These are phyloP conservation scores for Sporisorium exsertum DNA, from an alignment of 1,284 basidiomycete genomes.

Conservation along the genomic window DNA sequence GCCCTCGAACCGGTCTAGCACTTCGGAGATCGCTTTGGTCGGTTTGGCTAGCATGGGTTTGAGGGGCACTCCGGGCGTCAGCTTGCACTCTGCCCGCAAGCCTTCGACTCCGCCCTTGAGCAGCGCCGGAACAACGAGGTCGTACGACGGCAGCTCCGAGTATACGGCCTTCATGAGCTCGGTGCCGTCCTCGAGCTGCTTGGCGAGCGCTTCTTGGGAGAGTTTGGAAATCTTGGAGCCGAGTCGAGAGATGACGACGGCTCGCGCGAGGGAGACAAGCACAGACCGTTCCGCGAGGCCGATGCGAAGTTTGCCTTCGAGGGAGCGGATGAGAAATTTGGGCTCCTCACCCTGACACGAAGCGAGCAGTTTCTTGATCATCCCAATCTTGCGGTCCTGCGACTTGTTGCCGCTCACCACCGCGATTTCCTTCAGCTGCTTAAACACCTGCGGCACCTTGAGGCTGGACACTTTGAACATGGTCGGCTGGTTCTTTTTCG, in stretches of 20 bases:
- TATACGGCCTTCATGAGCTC: constrained; percentile 89
- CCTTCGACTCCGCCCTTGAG: constrained; percentile 82
- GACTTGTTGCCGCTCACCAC: constrained; percentile 81
- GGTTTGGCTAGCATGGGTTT: constrained; percentile 99
- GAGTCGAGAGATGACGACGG: constrained; percentile 53
- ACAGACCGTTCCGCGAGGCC: constrained; percentile 93
- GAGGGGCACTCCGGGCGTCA: constrained; percentile 91
- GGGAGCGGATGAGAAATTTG: constrained; percentile 93
- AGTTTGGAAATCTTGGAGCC: constrained; percentile 70
- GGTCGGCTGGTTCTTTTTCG: constrained; percentile 92
- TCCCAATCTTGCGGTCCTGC: constrained; percentile 82
- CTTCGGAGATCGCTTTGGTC: constrained; percentile 98
- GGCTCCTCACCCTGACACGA: constrained; percentile 88
- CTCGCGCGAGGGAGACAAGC: constrained; percentile 63
- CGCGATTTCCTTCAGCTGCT: constrained; percentile 56
- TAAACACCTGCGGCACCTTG: constrained; percentile 81
- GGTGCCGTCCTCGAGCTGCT: constrained; percentile 82
- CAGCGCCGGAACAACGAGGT: constrained; percentile 91
- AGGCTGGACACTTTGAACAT: constrained; percentile 93
- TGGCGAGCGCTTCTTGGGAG: constrained; percentile 78
- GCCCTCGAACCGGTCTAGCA: constrained; percentile 94
- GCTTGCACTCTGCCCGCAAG: constrained; percentile 82
- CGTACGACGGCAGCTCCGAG: constrained; percentile 94
- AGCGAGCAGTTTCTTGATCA: constrained; percentile 93
- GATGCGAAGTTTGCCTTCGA: constrained; percentile 97